Conservation (phyloP, 345 rosid genomes). For the Anacardium occidentale region DNA sequence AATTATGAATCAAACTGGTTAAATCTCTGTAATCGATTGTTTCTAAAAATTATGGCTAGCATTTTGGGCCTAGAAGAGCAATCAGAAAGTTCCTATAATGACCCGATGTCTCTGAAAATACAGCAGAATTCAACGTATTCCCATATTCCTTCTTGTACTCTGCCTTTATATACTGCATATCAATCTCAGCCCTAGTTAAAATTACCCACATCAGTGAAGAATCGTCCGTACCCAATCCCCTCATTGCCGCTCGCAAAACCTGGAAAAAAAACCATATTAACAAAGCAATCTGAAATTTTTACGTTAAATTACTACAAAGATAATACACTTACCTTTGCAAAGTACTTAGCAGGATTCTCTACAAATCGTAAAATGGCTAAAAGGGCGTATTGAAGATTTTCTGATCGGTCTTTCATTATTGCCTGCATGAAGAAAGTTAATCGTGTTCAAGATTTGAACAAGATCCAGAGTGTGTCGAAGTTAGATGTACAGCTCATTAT, state of each 20-base stretch:
- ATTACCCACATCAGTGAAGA: slow-evolving; percentile 49
- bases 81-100: slow-evolving; percentile 56
- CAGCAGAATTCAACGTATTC: slow-evolving; percentile 45
- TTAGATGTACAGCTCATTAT: too few relatives aligned
- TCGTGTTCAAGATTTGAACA: background rate
- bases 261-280: slow-evolving; percentile 8
- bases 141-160: slow-evolving; percentile 52
- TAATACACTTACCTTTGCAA: slow-evolving; percentile 40
- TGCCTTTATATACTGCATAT: slow-evolving; percentile 48
- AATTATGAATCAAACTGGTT: too few relatives aligned
- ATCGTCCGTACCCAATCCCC: slow-evolving; percentile 62
- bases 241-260: slow-evolving; percentile 59
- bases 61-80: slow-evolving; percentile 47
- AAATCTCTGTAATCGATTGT: background rate
- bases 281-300: background rate
- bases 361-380: slow-evolving; percentile 54
- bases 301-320: background rate
- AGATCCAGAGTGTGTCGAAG: background rate
- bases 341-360: slow-evolving; percentile 51
- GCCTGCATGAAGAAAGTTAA: slow-evolving; percentile 33
- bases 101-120: slow-evolving; percentile 61
- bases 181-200: slow-evolving; percentile 56
- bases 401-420: slow-evolving; percentile 49
- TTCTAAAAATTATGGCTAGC: too few relatives aligned
- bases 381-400: slow-evolving; percentile 48